Percentiles rank a stretch among this genome's conserved stretches.
Evolutionary conservation across 2,329 filamentous ascomycete genomes (phyloP).

Genomic region (Amauroascus niger): DNA sequence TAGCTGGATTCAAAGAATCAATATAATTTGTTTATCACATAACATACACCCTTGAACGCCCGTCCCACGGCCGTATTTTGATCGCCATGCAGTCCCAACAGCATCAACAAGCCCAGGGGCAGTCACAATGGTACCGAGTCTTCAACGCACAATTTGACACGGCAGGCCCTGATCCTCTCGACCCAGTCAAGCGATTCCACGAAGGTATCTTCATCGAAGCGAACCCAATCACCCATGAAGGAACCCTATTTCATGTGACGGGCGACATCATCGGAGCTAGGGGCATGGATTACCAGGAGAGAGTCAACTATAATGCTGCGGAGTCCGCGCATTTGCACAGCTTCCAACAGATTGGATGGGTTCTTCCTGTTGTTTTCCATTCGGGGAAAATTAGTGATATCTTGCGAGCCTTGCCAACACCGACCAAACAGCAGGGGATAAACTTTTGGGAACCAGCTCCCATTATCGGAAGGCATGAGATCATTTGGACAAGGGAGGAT

Average conservation of each 20-base stretch:
- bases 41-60: background rate
- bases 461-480: slow-evolving; percentile 4
- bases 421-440: slow-evolving; percentile 15
- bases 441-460: slow-evolving; percentile 16
- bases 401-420: slow-evolving; percentile 13
- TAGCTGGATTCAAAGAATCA: background rate
- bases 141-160: slow-evolving; percentile 13
- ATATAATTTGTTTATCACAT: background rate
- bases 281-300: slow-evolving; percentile 16
- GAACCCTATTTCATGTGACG: slow-evolving; percentile 16
- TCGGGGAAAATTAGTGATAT: slow-evolving; percentile 13
- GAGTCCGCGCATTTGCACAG: slow-evolving; percentile 7
- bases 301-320: background rate
- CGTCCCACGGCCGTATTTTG: background rate
- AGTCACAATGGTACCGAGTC: slow-evolving; percentile 13
- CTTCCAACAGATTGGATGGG: slow-evolving; percentile 13
- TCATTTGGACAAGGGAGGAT: slow-evolving; percentile 16
- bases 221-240: background rate
- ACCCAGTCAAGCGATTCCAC: slow-evolving; percentile 16
- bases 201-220: slow-evolving; percentile 16
- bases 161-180: slow-evolving; percentile 15
- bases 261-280: slow-evolving; percentile 14
- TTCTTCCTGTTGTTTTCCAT: slow-evolving; percentile 11
- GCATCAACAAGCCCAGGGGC: background rate
- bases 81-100: slow-evolving; percentile 2